A percentile compares a stretch with the other conserved stretches of the same genome.
These are phyloP conservation scores for Zygosaccharomyces pseudobailii DNA, from an alignment of 1,139 yeast genomes.

Conservation along the genomic window DNA sequence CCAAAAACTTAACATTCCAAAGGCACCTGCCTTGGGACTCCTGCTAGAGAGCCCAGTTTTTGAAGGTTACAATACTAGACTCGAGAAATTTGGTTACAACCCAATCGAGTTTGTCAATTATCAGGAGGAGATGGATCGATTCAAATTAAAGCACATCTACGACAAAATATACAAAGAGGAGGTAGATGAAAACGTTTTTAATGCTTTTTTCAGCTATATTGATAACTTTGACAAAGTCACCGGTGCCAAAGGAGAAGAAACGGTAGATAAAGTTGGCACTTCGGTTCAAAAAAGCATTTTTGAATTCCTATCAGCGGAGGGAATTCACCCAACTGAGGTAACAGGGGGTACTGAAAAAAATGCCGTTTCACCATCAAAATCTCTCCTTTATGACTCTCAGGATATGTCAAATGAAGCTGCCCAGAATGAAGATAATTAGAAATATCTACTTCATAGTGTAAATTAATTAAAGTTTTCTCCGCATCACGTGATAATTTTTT, in stretches of 20 bases:
- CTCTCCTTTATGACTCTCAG: not conserved
- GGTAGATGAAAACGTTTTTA: constrained; percentile 76
- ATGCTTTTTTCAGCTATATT: constrained; percentile 83
- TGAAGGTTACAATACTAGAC: constrained; percentile 71
- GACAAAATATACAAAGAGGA: constrained; percentile 91
- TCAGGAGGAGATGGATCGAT: constrained; percentile 67
- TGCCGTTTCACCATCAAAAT: not conserved
- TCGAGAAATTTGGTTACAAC: constrained; percentile 76
- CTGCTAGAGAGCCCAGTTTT: constrained; percentile 88
- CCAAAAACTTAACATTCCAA: constrained; percentile 81
- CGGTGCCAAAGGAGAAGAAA: constrained; percentile 30
- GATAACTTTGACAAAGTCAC: constrained; percentile 56
- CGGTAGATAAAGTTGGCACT: constrained; percentile 24
- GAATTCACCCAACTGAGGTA: constrained; percentile 35
- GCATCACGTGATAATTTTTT: not conserved
- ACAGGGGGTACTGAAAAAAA: not conserved
- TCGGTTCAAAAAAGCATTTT: constrained; percentile 46
- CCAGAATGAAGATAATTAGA: not conserved
- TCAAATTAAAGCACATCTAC: constrained; percentile 83
- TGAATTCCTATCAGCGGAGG: constrained; percentile 69
- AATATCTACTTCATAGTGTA: not conserved
- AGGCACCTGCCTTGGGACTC: constrained; percentile 94
- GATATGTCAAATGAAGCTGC: not conserved
- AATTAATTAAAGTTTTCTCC: not conserved
- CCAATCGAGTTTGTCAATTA: constrained; percentile 66